A percentile compares a stretch with the other conserved stretches of the same genome.
Conservation (phyloP, 1,284 basidiomycete genomes). For the Marasmius sp. region DNA sequence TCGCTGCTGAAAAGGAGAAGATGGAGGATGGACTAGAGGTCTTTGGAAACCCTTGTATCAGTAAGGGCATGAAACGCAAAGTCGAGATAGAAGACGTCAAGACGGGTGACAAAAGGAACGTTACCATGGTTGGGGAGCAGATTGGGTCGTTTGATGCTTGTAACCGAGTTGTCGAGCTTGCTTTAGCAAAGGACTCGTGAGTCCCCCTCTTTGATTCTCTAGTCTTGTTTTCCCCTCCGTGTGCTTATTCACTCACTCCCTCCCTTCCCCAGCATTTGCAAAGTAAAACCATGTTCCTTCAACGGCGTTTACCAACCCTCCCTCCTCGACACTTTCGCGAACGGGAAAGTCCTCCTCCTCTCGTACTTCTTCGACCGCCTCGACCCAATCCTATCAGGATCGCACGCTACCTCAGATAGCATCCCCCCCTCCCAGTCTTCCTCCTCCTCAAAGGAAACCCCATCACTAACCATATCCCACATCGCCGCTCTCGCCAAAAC, state of each 20-base stretch:
- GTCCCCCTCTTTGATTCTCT: conserved; percentile 31
- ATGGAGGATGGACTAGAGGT: neutral
- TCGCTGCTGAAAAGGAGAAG: conserved; percentile 24
- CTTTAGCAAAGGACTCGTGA: conserved; percentile 95
- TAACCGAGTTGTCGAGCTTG: conserved; percentile 82
- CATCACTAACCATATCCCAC: conserved; percentile 55
- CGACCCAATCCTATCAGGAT: conserved; percentile 66
- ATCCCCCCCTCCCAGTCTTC: conserved; percentile 9
- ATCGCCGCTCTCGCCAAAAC: conserved; percentile 66
- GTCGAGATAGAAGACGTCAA: conserved; percentile 74
- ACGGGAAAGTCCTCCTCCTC: conserved; percentile 79
- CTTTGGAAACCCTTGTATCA: conserved; percentile 78
- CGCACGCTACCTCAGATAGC: conserved; percentile 10
- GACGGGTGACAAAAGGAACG: conserved; percentile 48
- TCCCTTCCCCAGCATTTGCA: conserved; percentile 65
- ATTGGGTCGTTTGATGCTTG: conserved; percentile 87
- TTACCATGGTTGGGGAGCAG: conserved; percentile 81
- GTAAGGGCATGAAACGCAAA: conserved; percentile 59
- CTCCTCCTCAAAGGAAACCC: conserved; percentile 11
- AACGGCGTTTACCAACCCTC: conserved; percentile 97
- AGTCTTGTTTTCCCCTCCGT: neutral
- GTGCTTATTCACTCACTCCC: conserved; percentile 4
- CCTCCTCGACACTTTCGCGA: conserved; percentile 85
- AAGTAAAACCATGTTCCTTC: conserved; percentile 92
- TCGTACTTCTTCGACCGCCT: conserved; percentile 99